Evolutionary conservation across 495 filamentous ascomycete species (phyloP), one percentile per base, ranked within the genome.

Genomic region (Talaromyces liani): DNA sequence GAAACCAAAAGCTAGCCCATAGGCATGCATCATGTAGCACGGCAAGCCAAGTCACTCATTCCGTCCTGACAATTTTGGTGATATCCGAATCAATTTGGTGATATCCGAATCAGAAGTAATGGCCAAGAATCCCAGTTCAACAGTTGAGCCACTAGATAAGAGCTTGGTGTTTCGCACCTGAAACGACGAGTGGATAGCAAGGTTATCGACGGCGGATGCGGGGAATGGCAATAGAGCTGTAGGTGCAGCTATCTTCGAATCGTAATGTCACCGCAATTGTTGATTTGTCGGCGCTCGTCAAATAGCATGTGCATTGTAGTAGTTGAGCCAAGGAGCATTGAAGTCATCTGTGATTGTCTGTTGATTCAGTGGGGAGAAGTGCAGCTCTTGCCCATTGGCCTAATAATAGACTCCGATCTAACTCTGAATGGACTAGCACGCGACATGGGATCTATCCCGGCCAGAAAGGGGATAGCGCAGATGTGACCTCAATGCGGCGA

Each of bases 1-100:
- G 34, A 58, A 47, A 58, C 27, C 24, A 64, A 25, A 25, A 56
- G 63, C 20, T 34, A 47, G 56, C 63, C 53, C 56, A 58, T 29
- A 34, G 56, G 22, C 63, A 64, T 22, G 57, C 63, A 64, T 64
- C 27, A 56, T 64, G 63, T 58, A 56, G 45, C 33, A 53, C 16
- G 25, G 14, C 25, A 36, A 33, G 41, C 45, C 7, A n/a, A 20
- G 25, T 62, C n/a, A 36, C 24, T 33, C 34, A 27, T 8, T 9
- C 45, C 60, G 39, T 53, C 45, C 45, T 9, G n/a, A 49, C 18
- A 49, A 20, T 7, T 18, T 20, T 49, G n/a, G 45, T 18, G 16
- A 22, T 47, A 18, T 4, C 18, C 45, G 12, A 49, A 22, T 36
- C 33, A 9, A 24, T 24, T 24, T 49, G n/a, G 45, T 18, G 16